Evolutionary conservation across 768 basidiomycete species (phyloP).

Genomic region (Heimioporus sp.): DNA sequence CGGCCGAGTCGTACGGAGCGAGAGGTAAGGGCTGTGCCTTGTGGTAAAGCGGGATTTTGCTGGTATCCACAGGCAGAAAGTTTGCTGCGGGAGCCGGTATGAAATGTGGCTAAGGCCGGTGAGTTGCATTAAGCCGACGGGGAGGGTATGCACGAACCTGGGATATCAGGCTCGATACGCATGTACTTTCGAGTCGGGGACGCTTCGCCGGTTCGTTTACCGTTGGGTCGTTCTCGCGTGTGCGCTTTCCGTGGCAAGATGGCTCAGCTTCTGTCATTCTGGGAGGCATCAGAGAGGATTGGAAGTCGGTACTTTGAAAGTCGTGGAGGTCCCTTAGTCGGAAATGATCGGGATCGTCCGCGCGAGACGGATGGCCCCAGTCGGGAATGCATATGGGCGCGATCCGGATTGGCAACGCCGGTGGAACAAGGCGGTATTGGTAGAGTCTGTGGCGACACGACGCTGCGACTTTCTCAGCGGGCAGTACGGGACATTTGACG

Average conservation of each 20-base stretch:
- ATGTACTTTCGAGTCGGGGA: constrained; percentile 33
- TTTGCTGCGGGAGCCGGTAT: constrained; percentile 13
- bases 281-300: constrained; percentile 1
- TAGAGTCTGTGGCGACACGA: constrained; percentile 17
- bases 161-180: constrained; percentile 41
- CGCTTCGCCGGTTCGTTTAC: constrained; percentile 27
- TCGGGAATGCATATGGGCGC: constrained; percentile 22
- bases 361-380: constrained; percentile 37
- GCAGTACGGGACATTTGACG: neutral
- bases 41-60: constrained; percentile 30
- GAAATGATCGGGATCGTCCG: constrained; percentile 36
- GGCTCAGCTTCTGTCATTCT: neutral
- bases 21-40: constrained; percentile 38
- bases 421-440: constrained; percentile 22
- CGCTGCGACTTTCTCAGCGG: constrained; percentile 17
- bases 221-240: neutral
- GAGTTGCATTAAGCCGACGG: constrained; percentile 4
- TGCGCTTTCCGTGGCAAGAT: constrained; percentile 9
- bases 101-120: constrained; percentile 25
- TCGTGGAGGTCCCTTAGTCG: constrained; percentile 41
- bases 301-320: constrained; percentile 39
- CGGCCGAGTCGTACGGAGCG: constrained; percentile 34
- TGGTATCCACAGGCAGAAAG: constrained; percentile 16
- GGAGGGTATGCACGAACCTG: constrained; percentile 37
- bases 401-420: constrained; percentile 1